phyloP scores from a whole-genome alignment of 768 basidiomycete species.

The Porpolomopsis calyptriformis region DNA sequence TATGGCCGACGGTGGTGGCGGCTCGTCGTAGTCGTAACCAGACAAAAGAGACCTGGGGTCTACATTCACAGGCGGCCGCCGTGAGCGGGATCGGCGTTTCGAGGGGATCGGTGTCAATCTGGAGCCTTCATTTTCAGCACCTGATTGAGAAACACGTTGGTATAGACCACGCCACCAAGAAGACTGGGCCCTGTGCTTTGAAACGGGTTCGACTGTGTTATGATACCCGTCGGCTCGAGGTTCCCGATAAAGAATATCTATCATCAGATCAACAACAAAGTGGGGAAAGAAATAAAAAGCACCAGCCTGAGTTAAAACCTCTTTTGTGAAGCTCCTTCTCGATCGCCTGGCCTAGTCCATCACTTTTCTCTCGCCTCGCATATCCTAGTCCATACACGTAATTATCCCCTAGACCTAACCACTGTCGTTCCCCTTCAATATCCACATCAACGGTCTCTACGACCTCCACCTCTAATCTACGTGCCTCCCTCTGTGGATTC shows the following conservation, averaged over 20 bases:
- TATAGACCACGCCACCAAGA: constrained; percentile 54
- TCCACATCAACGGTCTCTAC: constrained; percentile 32
- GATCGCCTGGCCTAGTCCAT: constrained; percentile 41
- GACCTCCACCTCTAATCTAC: constrained; percentile 27
- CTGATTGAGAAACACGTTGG: constrained; percentile 36
- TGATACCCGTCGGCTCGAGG: constrained; percentile 10
- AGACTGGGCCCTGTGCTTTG: constrained; percentile 21
- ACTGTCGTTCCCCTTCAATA: constrained; percentile 38
- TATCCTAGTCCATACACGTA: constrained; percentile 34
- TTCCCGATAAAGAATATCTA: constrained; percentile 16
- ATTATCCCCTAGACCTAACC: constrained; percentile 40
- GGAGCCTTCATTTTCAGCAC: constrained; percentile 1
- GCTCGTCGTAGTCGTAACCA: constrained; percentile 27
- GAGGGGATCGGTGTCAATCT: constrained; percentile 9
- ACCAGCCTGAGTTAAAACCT: constrained; percentile 32
- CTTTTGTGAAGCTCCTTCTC: constrained; percentile 40
- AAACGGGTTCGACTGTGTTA: constrained; percentile 11
- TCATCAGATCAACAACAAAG: neutral
- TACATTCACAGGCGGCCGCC: constrained; percentile 11
- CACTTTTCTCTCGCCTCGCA: constrained; percentile 37
- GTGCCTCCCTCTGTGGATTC: constrained; percentile 9
- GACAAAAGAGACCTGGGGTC: constrained; percentile 10
- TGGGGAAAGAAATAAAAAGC: neutral
- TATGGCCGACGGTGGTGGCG: constrained; percentile 26
- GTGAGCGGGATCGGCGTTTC: constrained; percentile 12